Evolutionary conservation across 2,329 filamentous ascomycete species (phyloP).

Genomic region (Aschersonia sp.): DNA sequence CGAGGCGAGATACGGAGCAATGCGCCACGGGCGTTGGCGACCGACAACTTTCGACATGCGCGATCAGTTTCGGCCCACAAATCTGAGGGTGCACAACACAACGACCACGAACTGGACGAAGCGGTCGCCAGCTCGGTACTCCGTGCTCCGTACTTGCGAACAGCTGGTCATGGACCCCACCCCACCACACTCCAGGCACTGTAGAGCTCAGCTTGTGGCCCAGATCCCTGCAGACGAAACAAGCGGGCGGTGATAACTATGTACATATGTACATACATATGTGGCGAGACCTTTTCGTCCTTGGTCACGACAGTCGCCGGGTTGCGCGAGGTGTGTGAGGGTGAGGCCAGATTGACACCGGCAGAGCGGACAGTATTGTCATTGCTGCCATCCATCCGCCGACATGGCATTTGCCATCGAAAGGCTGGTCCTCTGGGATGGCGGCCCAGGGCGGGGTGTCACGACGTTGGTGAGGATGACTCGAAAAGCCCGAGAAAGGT

Average conservation of each 20-base stretch:
- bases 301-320: too few species aligned
- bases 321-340: too few species aligned
- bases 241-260: conserved; percentile 6
- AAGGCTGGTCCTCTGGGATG: background rate
- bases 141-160: background rate
- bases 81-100: background rate
- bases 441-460: background rate
- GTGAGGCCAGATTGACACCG: too few species aligned
- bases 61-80: too few species aligned
- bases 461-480: background rate
- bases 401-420: too few species aligned
- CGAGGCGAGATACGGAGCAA: background rate
- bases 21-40: background rate
- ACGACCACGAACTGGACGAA: background rate
- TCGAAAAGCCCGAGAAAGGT: background rate
- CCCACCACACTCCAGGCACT: conserved; percentile 2
- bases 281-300: background rate
- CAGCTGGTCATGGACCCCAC: conserved; percentile 3
- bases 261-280: background rate
- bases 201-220: conserved; percentile 4
- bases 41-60: too few species aligned
- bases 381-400: too few species aligned
- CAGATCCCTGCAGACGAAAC: conserved; percentile 10
- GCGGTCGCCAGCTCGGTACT: background rate
- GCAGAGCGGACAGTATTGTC: too few species aligned